Percentiles rank a stretch among this genome's conserved stretches.
These are phyloP conservation scores for Stenocarpella maydis DNA, from an alignment of 2,329 filamentous ascomycete genomes.

Conservation along the genomic window DNA sequence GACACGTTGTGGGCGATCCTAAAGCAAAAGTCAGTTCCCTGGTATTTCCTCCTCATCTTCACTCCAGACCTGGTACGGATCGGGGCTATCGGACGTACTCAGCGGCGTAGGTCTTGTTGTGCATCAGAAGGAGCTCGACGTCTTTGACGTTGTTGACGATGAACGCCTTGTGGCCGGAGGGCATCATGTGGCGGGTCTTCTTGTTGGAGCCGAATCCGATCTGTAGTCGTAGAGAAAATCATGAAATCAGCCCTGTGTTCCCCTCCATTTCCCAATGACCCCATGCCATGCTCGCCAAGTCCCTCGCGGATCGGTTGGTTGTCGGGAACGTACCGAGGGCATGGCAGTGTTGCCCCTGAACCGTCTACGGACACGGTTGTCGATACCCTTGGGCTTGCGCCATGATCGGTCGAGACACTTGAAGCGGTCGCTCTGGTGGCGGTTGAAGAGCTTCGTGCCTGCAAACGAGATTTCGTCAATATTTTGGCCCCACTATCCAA, in stretches of 20 bases:
- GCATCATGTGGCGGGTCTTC: conserved; percentile 99
- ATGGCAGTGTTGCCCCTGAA: conserved; percentile 96
- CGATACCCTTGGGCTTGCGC: conserved; percentile 99
- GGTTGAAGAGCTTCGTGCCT: conserved; percentile 95
- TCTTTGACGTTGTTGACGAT: conserved; percentile 97
- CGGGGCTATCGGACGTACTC: conserved; percentile 72
- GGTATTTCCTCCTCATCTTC: neutral
- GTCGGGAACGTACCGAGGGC: conserved; percentile 85
- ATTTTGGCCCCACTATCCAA: conserved; percentile 37
- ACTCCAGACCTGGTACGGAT: neutral
- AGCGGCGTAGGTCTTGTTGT: conserved; percentile 98
- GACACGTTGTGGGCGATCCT: conserved; percentile 99
- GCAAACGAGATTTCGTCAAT: conserved; percentile 52
- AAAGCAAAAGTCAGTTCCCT: conserved; percentile 36
- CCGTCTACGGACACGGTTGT: conserved; percentile 95
- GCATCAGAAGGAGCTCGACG: conserved; percentile 98
- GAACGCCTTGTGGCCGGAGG: conserved; percentile 99
- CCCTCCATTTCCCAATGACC: neutral
- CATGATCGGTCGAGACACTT: conserved; percentile 89
- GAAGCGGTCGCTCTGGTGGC: conserved; percentile 98
- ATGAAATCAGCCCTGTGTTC: conserved; percentile 9
- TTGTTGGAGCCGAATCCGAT: conserved; percentile 99
- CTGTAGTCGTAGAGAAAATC: conserved; percentile 56
- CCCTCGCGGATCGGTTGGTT: neutral
- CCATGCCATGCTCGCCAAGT: neutral